Evolutionary conservation across 1,139 yeast genomes (phyloP).

Genomic region (Nakaseomyces bracarensis): DNA sequence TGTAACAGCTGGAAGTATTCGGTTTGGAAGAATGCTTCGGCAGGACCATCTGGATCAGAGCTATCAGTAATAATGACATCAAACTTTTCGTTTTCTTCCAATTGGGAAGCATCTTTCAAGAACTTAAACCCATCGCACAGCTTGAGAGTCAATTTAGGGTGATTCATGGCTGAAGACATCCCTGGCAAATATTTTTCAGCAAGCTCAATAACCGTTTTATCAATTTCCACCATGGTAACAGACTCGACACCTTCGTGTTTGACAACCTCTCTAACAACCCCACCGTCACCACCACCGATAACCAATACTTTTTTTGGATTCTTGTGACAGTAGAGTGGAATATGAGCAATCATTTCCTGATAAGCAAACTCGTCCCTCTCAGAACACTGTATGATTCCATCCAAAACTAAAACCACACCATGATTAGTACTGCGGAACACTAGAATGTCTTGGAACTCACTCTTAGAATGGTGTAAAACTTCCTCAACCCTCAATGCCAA

Average conservation of each 20-base stretch:
- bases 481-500: slow-evolving; percentile 75
- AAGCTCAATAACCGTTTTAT: slow-evolving; percentile 71
- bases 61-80: slow-evolving; percentile 94
- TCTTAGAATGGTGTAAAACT: slow-evolving; percentile 64
- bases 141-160: slow-evolving; percentile 64
- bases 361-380: slow-evolving; percentile 92
- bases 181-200: slow-evolving; percentile 68
- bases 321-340: slow-evolving; percentile 80
- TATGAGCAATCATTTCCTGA: slow-evolving; percentile 91
- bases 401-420: slow-evolving; percentile 86
- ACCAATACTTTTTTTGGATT: slow-evolving; percentile 81
- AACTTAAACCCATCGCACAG: slow-evolving; percentile 87
- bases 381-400: slow-evolving; percentile 85
- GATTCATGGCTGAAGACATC: slow-evolving; percentile 65
- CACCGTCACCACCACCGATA: slow-evolving; percentile 96
- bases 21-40: slow-evolving; percentile 82
- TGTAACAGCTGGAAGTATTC: slow-evolving; percentile 67
- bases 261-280: slow-evolving; percentile 84
- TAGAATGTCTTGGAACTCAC: slow-evolving; percentile 79
- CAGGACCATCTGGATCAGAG: slow-evolving; percentile 98
- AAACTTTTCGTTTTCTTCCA: slow-evolving; percentile 40
- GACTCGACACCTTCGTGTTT: slow-evolving; percentile 66
- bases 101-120: slow-evolving; percentile 39
- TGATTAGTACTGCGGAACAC: slow-evolving; percentile 78
- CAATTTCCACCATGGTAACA: slow-evolving; percentile 84